Percentiles rank a stretch among this genome's conserved stretches.
phyloP scores from a whole-genome alignment of 208 protist genomes.

The Trypanosoma conorhini region DNA sequence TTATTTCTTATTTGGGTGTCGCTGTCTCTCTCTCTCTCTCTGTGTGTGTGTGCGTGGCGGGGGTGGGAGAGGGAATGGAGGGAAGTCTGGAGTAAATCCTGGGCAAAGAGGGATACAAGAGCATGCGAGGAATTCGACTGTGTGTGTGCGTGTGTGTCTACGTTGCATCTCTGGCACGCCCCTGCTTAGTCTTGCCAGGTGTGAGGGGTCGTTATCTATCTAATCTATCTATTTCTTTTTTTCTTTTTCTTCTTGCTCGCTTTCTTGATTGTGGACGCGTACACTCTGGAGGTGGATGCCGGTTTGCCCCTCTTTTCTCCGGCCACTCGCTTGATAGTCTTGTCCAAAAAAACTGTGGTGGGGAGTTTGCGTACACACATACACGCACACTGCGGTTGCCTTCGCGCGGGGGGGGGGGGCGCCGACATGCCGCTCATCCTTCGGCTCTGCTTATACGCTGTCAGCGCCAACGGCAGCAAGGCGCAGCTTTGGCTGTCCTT shows the following conservation, averaged over 20 bases:
- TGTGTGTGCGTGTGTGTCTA: neutral
- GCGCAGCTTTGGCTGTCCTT: conserved; percentile 49
- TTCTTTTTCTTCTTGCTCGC: neutral
- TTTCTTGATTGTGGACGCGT: neutral
- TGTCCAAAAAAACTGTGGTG: neutral
- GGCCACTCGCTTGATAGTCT: neutral
- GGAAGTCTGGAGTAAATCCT: neutral
- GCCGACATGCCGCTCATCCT: conserved; percentile 22
- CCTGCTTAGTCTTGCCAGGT: neutral
- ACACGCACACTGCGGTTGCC: neutral
- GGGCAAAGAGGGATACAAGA: neutral
- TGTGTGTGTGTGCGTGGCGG: neutral
- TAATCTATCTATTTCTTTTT: neutral
- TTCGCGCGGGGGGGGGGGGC: neutral
- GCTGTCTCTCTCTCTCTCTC: neutral
- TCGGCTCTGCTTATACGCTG: conserved; percentile 22
- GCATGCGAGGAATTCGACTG: neutral
- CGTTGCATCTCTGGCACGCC: neutral
- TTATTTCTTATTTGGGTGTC: conserved; percentile 15
- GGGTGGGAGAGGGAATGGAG: neutral
- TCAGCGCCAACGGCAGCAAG: neutral
- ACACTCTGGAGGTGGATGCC: neutral
- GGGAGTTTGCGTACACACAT: neutral
- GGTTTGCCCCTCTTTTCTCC: neutral
- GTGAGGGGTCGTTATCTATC: too few relatives aligned